Base-by-base conservation (phyloP, 2,329 filamentous ascomycete species). In the Diplodia mutila region DNA sequence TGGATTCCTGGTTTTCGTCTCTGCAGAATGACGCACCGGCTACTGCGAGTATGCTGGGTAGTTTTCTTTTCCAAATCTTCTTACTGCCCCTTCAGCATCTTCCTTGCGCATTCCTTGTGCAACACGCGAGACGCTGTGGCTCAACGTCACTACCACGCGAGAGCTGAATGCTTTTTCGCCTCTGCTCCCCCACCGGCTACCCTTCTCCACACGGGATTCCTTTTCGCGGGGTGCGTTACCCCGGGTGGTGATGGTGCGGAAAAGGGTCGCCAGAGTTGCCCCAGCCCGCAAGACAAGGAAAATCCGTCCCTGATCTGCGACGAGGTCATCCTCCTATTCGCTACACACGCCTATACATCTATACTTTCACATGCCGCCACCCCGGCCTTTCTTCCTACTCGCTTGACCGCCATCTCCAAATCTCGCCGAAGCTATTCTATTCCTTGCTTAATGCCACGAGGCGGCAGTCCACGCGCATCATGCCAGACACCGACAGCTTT, bases 341-440 rank as follows among this genome's bases (percentile, higher is more conserved):
- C 55, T 48, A 48, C 32, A 48, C 39, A 48, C 32, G 55, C 29
- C 55, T 61, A 32, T 27, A 61, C 55, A 29, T 46, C 9, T 23
- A 23, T 46, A 27, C 37, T 46, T 61, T 61, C 55, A 61, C 55
- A 61, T 61, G 55, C 23, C 25, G 42, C n/a, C 27, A n/a, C 7
- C 29, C 29, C 59, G 59, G 59, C 25, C 46, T 63, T 63, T 51
- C n/a, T 63, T 27, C 59, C 59, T 34, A 51, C 46, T 63, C 46
- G 59, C 16, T 29, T 63, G 59, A 52, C 59, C 59, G 59, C 59
- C 59, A 63, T 21, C 11, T 51, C 32, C 46, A n/a, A 37, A 37
- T n/a, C 42, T 25, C n/a, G 21, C 5, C 18, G 42, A 51, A 63
- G 29, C 23, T 37, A 46, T 23, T 21, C 39, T 4, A 2, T 29